Conservation (phyloP, 202 grass and related monocot genomes). For the Cymbopogon flexuosus region DNA sequence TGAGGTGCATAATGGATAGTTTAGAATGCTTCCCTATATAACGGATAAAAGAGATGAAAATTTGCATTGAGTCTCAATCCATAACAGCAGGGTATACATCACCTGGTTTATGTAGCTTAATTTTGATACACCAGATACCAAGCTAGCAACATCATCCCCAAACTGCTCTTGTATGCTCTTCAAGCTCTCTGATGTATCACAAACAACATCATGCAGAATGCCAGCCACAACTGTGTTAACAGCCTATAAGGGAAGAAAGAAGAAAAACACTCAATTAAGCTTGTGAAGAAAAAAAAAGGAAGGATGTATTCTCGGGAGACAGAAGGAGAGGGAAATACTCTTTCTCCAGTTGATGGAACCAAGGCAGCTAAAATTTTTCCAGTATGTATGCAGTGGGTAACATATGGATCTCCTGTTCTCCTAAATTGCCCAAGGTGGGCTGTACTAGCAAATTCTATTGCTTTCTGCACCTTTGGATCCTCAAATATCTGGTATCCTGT, state of each 20-base stretch:
- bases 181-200: slow-evolving; percentile 82
- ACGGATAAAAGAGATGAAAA: background rate
- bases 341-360: slow-evolving; percentile 74
- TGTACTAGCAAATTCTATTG: slow-evolving; percentile 73
- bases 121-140: slow-evolving; percentile 93
- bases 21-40: slow-evolving; percentile 6
- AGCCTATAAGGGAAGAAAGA: slow-evolving; percentile 50
- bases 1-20: background rate
- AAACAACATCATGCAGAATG: slow-evolving; percentile 92
- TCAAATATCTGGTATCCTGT: slow-evolving; percentile 89
- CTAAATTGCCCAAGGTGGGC: slow-evolving; percentile 85
- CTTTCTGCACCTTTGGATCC: slow-evolving; percentile 82
- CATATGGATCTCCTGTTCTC: slow-evolving; percentile 88
- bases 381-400: slow-evolving; percentile 95
- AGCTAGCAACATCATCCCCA: slow-evolving; percentile 72
- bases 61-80: background rate
- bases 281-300: background rate
- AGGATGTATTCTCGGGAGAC: slow-evolving; percentile 20
- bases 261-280: slow-evolving; percentile 28
- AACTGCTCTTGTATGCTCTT: slow-evolving; percentile 76
- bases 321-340: slow-evolving; percentile 46
- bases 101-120: slow-evolving; percentile 99
- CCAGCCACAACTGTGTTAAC: slow-evolving; percentile 88
- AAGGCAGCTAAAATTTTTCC: slow-evolving; percentile 93
- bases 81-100: slow-evolving; percentile 15